Evolutionary conservation across 495 filamentous ascomycete genomes (phyloP).

Genomic region (Cudoniella acicularis): DNA sequence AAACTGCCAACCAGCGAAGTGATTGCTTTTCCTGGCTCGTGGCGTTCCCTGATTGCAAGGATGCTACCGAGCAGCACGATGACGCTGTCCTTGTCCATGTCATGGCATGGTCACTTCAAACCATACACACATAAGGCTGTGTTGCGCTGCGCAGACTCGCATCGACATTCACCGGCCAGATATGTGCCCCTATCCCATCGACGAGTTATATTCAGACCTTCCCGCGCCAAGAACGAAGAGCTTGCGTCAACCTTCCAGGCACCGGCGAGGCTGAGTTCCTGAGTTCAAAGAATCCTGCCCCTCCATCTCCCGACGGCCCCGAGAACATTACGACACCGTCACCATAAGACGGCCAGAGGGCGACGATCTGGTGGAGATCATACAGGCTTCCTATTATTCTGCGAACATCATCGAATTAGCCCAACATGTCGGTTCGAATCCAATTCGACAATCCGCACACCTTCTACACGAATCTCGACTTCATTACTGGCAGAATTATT

Average conservation of each 20-base stretch:
- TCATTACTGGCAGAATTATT: conserved; percentile 62
- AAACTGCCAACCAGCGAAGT: too few species aligned
- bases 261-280: not conserved
- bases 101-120: not conserved
- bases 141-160: not conserved
- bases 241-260: not conserved
- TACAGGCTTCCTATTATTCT: not conserved
- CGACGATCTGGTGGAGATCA: not conserved
- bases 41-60: not conserved
- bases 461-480: conserved; percentile 88
- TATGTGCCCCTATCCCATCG: not conserved
- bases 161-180: not conserved
- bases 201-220: not conserved
- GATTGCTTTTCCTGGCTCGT: not conserved
- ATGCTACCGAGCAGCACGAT: not conserved
- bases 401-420: not conserved
- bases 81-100: not conserved
- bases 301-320: not conserved
- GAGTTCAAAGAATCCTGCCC: not conserved
- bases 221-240: not conserved
- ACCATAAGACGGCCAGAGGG: not conserved
- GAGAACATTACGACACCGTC: not conserved
- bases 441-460: conserved; percentile 67
- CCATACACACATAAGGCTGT: too few species aligned
- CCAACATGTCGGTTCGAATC: conserved; percentile 73